Evolutionary conservation across 768 basidiomycete species (phyloP).

Genomic region (Pholiota microspora): DNA sequence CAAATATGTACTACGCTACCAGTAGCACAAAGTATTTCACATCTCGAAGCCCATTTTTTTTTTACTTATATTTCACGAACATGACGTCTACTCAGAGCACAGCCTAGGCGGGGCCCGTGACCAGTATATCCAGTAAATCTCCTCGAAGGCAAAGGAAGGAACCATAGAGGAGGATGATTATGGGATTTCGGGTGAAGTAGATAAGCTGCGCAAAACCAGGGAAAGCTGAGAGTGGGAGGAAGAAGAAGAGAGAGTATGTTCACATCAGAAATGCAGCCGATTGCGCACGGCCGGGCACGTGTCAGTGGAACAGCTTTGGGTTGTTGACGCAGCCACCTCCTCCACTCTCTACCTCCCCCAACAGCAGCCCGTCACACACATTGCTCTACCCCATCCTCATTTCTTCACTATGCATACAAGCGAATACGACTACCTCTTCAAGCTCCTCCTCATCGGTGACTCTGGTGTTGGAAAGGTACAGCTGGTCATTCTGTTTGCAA

Average conservation of each 20-base stretch:
- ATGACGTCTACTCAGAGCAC: neutral
- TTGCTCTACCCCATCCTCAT: slow-evolving; percentile 22
- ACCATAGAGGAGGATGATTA: neutral
- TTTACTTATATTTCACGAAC: no score
- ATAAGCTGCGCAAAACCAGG: neutral
- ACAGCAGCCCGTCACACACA: slow-evolving; percentile 8
- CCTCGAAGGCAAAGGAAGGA: neutral
- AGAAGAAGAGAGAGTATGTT: neutral
- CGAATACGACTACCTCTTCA: slow-evolving; percentile 96
- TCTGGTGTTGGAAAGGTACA: slow-evolving; percentile 91
- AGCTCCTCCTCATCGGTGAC: slow-evolving; percentile 92
- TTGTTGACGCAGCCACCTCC: slow-evolving; percentile 36
- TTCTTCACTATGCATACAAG: slow-evolving; percentile 74
- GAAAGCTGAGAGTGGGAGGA: neutral
- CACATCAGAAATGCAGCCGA: slow-evolving; percentile 8
- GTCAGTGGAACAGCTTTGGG: slow-evolving; percentile 26
- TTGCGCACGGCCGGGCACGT: slow-evolving; percentile 29
- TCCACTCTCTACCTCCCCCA: slow-evolving; percentile 3
- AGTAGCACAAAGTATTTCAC: no score
- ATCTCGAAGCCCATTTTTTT: no score
- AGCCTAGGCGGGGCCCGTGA: neutral
- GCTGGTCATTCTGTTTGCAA: slow-evolving; percentile 21
- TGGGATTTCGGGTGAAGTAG: neutral
- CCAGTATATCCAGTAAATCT: neutral
- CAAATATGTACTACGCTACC: no score